Conservation (phyloP, 139 green algal genomes). For the Prasinococcaceae sp. region DNA sequence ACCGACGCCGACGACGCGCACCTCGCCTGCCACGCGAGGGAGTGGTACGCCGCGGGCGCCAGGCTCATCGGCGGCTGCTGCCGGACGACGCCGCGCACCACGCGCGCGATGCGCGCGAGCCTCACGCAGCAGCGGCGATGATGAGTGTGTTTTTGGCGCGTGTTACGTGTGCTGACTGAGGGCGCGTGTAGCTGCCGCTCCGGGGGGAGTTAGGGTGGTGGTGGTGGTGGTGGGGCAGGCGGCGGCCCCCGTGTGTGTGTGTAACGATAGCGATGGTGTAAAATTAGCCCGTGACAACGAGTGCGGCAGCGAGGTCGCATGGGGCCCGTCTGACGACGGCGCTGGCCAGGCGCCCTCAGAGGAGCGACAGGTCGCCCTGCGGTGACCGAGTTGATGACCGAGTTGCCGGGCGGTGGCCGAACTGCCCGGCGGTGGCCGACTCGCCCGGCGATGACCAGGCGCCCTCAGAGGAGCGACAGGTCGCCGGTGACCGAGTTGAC, state of each 20-base stretch:
- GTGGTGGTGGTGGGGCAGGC: not conserved
- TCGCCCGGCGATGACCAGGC: no score
- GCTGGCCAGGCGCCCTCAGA: no score
- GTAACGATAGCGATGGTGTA: not conserved
- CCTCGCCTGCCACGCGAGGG: conserved; percentile 13
- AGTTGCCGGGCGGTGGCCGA: no score
- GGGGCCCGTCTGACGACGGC: no score
- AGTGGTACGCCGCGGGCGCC: conserved; percentile 12
- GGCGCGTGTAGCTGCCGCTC: not conserved
- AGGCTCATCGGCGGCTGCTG: conserved; percentile 21
- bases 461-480: no score
- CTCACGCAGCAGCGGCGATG: not conserved
- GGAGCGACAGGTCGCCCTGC: no score
- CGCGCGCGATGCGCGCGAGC: not conserved
- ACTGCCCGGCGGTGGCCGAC: no score
- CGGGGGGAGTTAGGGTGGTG: not conserved
- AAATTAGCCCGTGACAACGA: no score
- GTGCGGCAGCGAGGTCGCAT: no score
- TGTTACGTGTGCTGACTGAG: not conserved
- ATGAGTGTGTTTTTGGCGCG: not conserved
- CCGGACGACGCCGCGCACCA: conserved; percentile 22
- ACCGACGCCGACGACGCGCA: conserved; percentile 9
- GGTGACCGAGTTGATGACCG: no score
- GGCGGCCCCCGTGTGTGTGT: not conserved
- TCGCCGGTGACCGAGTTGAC: no score